phyloP scores from a whole-genome alignment of 345 rosid species.

The Eucalyptus pauciflora region DNA sequence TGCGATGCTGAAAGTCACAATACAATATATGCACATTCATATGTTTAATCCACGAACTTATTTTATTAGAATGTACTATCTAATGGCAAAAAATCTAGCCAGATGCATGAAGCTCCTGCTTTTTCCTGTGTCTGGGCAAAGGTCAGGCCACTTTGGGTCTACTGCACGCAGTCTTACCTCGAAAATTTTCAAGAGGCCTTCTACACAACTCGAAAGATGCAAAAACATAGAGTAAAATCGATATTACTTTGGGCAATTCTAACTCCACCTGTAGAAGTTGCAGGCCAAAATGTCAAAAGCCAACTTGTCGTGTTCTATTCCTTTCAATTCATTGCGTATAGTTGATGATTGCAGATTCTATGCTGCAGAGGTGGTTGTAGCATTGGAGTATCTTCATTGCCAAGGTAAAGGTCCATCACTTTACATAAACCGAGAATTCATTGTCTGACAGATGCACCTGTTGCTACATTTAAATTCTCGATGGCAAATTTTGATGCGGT shows the following conservation, averaged over 20 bases:
- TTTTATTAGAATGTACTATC: not conserved
- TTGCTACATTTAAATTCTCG: not conserved
- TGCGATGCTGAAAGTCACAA: not conserved
- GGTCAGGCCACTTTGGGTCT: not conserved
- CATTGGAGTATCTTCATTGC: constrained; percentile 94
- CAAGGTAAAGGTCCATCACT: constrained; percentile 44
- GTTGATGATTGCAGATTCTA: constrained; percentile 49
- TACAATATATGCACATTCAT: not conserved
- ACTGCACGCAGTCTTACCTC: not conserved
- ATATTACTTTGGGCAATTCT: not conserved
- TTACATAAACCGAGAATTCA: not conserved
- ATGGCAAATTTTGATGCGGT: not conserved
- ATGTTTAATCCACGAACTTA: not conserved
- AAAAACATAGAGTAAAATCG: not conserved
- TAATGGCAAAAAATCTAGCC: not conserved
- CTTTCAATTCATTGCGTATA: not conserved
- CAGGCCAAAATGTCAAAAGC: not conserved
- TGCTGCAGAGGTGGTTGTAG: constrained; percentile 78
- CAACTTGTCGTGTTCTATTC: not conserved
- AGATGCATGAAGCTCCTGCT: not conserved
- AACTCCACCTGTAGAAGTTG: not conserved
- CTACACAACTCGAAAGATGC: not conserved
- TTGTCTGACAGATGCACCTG: not conserved
- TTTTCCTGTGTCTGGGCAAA: not conserved
- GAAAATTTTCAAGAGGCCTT: not conserved